These are phyloP conservation scores for Suhomyces bolitotheri DNA, from an alignment of 1,139 yeast species.

Conservation along the genomic window DNA sequence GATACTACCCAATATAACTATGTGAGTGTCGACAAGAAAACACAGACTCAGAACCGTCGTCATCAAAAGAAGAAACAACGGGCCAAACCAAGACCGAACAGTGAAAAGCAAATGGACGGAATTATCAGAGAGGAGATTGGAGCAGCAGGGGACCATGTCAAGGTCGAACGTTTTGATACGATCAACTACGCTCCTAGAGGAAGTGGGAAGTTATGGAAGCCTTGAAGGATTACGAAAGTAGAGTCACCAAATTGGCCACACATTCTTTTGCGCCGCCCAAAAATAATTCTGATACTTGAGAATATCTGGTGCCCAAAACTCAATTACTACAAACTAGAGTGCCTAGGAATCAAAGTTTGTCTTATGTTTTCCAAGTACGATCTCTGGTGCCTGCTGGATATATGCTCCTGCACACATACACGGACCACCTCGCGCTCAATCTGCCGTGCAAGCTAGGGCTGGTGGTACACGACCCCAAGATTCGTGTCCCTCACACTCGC, in stretches of 20 bases:
- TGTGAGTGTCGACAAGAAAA: constrained; percentile 8
- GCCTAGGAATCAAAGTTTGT: too few relatives aligned
- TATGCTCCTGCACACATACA: too few relatives aligned
- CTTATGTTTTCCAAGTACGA: too few relatives aligned
- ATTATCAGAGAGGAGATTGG: constrained; percentile 20
- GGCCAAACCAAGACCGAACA: constrained; percentile 1
- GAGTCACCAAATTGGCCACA: not conserved
- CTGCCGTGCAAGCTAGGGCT: too few relatives aligned
- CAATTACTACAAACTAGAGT: too few relatives aligned
- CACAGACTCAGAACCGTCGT: not conserved
- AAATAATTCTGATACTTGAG: too few relatives aligned
- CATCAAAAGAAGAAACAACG: not conserved
- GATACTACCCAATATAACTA: constrained; percentile 41
- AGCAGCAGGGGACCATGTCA: constrained; percentile 29
- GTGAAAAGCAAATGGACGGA: constrained; percentile 11
- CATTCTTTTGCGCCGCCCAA: not conserved
- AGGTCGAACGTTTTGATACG: constrained; percentile 43
- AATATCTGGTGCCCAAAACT: too few relatives aligned
- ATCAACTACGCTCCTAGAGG: constrained; percentile 59
- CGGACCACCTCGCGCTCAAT: too few relatives aligned
- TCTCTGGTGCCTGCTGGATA: too few relatives aligned
- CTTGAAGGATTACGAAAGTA: too few relatives aligned
- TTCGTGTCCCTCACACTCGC: constrained; percentile 4
- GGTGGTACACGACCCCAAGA: constrained; percentile 10
- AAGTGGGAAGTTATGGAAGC: constrained; percentile 53